Percentiles rank a stretch among this genome's conserved stretches.
Evolutionary conservation across 2,329 filamentous ascomycete genomes (phyloP).

Genomic region (Microthyrium microscopicum): DNA sequence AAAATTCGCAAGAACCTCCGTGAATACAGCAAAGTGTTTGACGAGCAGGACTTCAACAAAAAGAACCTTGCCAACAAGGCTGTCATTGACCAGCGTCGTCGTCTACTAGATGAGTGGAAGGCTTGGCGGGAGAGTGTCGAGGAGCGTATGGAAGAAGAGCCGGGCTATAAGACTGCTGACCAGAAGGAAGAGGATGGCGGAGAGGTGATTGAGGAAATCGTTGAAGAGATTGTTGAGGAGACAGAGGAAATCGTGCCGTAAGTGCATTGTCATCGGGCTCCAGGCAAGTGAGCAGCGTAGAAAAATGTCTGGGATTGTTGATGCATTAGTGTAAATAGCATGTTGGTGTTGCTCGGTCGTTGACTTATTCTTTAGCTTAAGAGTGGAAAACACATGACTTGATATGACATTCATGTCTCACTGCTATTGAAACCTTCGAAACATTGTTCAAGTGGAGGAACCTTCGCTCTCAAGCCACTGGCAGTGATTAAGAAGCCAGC

Average conservation of each 20-base stretch:
- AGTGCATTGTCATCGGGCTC: no score
- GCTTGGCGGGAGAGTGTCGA: constrained; percentile 64
- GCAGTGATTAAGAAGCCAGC: no score
- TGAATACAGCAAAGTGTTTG: constrained; percentile 88
- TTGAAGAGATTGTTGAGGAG: constrained; percentile 83
- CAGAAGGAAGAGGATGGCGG: constrained; percentile 32
- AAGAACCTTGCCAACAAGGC: constrained; percentile 88
- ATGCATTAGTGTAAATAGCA: no score
- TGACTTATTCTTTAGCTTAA: no score
- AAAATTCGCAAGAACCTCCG: constrained; percentile 94
- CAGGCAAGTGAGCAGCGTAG: no score
- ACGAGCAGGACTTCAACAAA: constrained; percentile 86
- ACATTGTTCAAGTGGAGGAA: no score
- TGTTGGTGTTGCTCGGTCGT: no score
- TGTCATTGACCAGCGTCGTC: constrained; percentile 74
- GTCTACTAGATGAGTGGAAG: constrained; percentile 74
- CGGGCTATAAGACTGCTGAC: constrained; percentile 31
- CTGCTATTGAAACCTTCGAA: no score
- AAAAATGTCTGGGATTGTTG: no score
- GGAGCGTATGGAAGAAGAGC: constrained; percentile 47
- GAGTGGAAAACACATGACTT: no score
- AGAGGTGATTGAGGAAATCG: constrained; percentile 54
- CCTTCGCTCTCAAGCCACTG: no score
- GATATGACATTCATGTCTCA: no score
- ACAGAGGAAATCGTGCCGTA: constrained; percentile 54